Conservation (phyloP, 257 asterid species). For the Misopates orontium region DNA sequence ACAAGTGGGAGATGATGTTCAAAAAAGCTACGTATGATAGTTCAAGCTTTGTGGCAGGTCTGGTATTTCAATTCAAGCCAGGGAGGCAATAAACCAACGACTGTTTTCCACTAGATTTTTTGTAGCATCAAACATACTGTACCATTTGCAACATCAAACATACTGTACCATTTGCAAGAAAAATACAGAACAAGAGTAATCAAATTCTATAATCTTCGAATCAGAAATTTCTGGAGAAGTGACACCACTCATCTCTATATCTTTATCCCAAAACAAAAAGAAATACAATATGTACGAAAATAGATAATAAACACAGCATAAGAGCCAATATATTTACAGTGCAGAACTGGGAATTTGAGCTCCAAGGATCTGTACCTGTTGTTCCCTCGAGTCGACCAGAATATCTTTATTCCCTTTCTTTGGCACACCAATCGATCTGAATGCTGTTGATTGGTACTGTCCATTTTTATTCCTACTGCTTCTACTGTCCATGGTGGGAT, state of each 20-base stretch:
- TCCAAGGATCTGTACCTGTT: constrained; percentile 44
- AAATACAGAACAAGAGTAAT: constrained; percentile 1
- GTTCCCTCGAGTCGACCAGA: constrained; percentile 45
- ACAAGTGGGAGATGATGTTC: neutral
- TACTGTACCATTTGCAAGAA: constrained; percentile 9
- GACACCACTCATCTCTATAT: too few species aligned
- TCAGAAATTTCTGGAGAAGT: too few species aligned
- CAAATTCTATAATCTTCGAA: constrained; percentile 7
- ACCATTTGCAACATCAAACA: neutral
- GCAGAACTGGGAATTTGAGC: neutral
- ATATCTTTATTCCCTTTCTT: constrained; percentile 58
- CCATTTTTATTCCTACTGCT: constrained; percentile 40
- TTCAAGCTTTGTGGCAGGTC: too few species aligned
- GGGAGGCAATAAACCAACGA: constrained; percentile 2
- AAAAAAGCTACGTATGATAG: too few species aligned
- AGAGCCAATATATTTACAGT: too few species aligned
- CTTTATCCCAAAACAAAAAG: too few species aligned
- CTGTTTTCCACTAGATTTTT: neutral
- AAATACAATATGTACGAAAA: too few species aligned
- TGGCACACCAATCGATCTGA: constrained; percentile 48
- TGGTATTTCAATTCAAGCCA: neutral
- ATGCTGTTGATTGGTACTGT: constrained; percentile 40
- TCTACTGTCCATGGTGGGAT: constrained; percentile 44
- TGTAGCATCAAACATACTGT: neutral
- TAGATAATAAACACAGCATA: too few species aligned